Base-by-base conservation (phyloP, 345 rosid genomes). In the Rhizophora apiculata region DNA sequence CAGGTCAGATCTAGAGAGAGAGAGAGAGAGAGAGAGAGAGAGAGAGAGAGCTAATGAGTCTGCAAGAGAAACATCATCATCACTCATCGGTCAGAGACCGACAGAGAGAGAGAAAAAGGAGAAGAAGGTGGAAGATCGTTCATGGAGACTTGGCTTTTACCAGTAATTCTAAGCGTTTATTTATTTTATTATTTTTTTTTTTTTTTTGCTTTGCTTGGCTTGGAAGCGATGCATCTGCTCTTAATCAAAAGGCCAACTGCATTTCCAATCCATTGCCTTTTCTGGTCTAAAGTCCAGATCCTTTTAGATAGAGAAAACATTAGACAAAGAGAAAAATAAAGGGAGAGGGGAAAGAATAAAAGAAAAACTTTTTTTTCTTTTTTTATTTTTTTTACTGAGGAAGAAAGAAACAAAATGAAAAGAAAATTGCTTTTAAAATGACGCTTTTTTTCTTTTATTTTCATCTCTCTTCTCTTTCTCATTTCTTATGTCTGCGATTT, bases 221-320 rank as follows among this genome's bases (percentile, higher is more conserved):
- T 80, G 80, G 78, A 85, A 85, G 88, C 71, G 85, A 86, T 81
- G 80, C 78, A 79, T 79, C 75, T 79, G 80, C 78, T 79, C 81
- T 79, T 34, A 71, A 62, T 74, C 70, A 68, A 79, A 79, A 72
- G 72, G 70, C 43, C 31, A 43, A 48, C 66, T 64, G 64, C 69
- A 64, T 58, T 72, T 72, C 34, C 68, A 15, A 57, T 63, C 34
- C 26, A 24, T 10, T 2, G 21, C 22, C 18, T 21, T 37, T 63
- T 24, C 52, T 21, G 18, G 5, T 62, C 19, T 2, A 36, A 8
- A 48, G 4, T 3, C 31, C 5, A 1, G 2, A 19, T 36, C 26
- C 19, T 19, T 57, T 36, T 24, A 26, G 62, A 36, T 6, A 21
- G 6, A 21, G 21, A 56, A 24, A 27, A 7, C 3, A 56, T 2